Evolutionary conservation across 1,284 basidiomycete genomes (phyloP).

Genomic region (Pyrrhoderma noxium): DNA sequence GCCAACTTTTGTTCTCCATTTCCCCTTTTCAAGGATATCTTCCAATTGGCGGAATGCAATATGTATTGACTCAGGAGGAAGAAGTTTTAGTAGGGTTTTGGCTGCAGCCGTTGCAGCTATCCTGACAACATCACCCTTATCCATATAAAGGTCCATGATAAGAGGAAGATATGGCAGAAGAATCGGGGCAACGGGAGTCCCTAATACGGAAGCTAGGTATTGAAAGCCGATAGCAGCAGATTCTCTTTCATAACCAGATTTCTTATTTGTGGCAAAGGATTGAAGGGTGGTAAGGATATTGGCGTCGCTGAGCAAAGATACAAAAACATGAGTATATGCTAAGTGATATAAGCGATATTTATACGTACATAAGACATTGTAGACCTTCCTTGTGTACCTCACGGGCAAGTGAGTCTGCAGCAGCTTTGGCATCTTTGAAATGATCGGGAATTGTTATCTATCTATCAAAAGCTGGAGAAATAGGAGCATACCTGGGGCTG

Average conservation of each 20-base stretch:
- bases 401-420: constrained; percentile 69
- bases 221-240: constrained; percentile 83
- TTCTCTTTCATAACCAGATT: constrained; percentile 89
- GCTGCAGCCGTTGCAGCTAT: constrained; percentile 77
- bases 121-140: constrained; percentile 92
- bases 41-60: constrained; percentile 70
- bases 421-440: constrained; percentile 65
- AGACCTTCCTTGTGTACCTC: constrained; percentile 60
- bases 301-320: constrained; percentile 41
- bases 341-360: constrained; percentile 14
- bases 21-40: constrained; percentile 72
- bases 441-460: constrained; percentile 8
- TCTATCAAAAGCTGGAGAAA: background rate
- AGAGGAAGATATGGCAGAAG: constrained; percentile 74
- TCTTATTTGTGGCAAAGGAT: constrained; percentile 77
- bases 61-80: constrained; percentile 78
- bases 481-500: constrained; percentile 52
- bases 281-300: constrained; percentile 61
- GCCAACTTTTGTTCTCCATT: constrained; percentile 96
- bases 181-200: constrained; percentile 74
- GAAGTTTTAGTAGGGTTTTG: constrained; percentile 78
- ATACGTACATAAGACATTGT: constrained; percentile 53
- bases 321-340: constrained; percentile 16
- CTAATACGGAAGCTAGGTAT: constrained; percentile 66
- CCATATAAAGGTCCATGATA: constrained; percentile 84